phyloP scores from a whole-genome alignment of 2,329 filamentous ascomycete species.

The Teratosphaeria viscida region DNA sequence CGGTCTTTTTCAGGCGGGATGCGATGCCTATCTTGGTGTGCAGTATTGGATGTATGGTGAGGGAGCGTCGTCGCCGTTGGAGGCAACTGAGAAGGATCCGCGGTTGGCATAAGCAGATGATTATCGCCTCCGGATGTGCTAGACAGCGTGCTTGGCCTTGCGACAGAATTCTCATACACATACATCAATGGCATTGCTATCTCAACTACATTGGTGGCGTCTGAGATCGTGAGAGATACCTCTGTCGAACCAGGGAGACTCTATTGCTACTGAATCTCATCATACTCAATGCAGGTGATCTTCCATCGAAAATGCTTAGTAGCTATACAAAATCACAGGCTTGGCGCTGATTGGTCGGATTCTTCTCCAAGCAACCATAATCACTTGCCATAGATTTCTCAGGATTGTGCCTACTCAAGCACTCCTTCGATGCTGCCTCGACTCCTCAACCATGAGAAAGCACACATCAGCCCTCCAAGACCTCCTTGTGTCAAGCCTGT shows the following conservation, averaged over 20 bases:
- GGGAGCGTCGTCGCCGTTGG: not conserved
- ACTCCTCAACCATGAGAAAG: too few species aligned
- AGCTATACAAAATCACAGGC: too few species aligned
- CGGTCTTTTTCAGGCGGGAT: constrained; percentile 68
- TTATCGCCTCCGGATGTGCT: not conserved
- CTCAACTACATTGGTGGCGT: not conserved
- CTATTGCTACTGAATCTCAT: too few species aligned
- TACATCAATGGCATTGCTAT: not conserved
- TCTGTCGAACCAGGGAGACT: not conserved
- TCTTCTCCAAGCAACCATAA: not conserved
- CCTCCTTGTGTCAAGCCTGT: too few species aligned
- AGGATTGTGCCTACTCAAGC: not conserved
- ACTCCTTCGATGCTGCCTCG: not conserved
- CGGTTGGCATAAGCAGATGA: not conserved
- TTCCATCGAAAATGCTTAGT: too few species aligned
- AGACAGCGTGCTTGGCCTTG: not conserved
- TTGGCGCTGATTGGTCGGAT: too few species aligned
- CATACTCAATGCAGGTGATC: too few species aligned
- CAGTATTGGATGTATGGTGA: constrained; percentile 63
- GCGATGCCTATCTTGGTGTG: constrained; percentile 62
- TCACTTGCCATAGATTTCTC: not conserved
- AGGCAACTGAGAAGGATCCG: not conserved
- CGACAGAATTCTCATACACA: not conserved
- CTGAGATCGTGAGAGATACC: not conserved
- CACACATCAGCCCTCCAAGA: too few species aligned